Evolutionary conservation across 23 red algal species (phyloP).

Genomic region (Gracilariopsis chorda): DNA sequence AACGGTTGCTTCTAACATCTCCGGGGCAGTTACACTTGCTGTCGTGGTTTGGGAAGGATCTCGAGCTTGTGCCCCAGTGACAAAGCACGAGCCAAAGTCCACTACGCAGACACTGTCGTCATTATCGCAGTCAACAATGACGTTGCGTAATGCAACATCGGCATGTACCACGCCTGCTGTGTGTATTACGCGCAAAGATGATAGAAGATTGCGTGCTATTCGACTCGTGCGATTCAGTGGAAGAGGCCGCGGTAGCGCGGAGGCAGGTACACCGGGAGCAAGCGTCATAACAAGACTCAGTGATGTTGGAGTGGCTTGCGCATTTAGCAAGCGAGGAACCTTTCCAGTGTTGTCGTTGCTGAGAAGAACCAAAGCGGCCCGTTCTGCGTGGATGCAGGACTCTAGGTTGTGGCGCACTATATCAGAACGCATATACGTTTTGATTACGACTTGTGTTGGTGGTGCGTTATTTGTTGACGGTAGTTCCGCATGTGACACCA

Average conservation of each 20-base stretch:
- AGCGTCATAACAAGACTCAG: constrained; percentile 38
- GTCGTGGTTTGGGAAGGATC: constrained; percentile 9
- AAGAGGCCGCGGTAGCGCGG: neutral
- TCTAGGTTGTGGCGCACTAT: neutral
- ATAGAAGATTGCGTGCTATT: neutral
- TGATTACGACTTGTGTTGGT: constrained; percentile 17
- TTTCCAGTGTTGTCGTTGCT: constrained; percentile 3
- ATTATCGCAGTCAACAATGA: constrained; percentile 28
- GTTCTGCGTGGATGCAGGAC: constrained; percentile 8
- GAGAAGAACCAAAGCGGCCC: constrained; percentile 31
- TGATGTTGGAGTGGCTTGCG: neutral
- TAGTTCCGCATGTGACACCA: constrained; percentile 29
- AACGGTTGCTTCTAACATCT: neutral
- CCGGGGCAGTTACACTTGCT: constrained; percentile 17
- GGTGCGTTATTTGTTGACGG: neutral
- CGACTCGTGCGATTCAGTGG: neutral
- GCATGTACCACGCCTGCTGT: constrained; percentile 41
- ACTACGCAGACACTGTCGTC: constrained; percentile 14
- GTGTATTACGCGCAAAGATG: neutral
- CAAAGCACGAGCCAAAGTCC: constrained; percentile 45
- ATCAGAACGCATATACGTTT: constrained; percentile 48
- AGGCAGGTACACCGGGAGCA: constrained; percentile 7
- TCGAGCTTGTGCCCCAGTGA: neutral
- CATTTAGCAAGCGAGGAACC: constrained; percentile 21
- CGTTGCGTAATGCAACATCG: constrained; percentile 45